Evolutionary conservation across 1,284 basidiomycete species (phyloP), one percentile per base, ranked within the genome.

Genomic region (Bjerkandera adusta): DNA sequence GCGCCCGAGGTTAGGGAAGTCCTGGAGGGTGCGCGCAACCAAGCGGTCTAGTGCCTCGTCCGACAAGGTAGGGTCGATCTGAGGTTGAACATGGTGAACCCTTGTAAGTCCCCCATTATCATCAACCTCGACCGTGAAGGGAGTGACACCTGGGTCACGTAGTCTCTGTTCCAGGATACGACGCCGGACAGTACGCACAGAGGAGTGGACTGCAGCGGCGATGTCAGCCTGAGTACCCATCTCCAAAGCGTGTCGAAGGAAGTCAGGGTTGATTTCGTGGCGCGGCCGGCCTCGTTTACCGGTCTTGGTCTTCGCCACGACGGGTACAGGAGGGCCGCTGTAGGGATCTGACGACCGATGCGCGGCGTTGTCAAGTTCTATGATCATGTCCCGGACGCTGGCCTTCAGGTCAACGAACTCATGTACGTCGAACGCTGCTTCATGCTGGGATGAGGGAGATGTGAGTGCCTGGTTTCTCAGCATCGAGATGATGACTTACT

Each of bases 121-220:
- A n/a, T n/a, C n/a, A n/a, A n/a, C n/a, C n/a, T n/a, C n/a, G n/a
- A n/a, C 27, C 18, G 18, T 27, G 21, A 34, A 63, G 0, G 68
- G 65, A 8, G 65, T 66, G 3, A 40, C 30, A 2, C 58, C 58
- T 15, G 68, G 66, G 18, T 56, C 46, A 6, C 54, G 56, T 5
- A 71, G 46, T 1, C 59, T 60, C 35, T 54, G 51, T 20, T 69
- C 64, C 5, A 70, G 48, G 5, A 62, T 63, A 5, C 64, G 53
- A 1, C 60, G 56, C 1, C 62, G 53, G 20, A 71, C 51, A 11
- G 66, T 65, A 4, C 63, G 53, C 1, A 62, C 33, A 25, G 27
- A 16, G 32, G 57, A 59, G 3, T 46, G 45, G 35, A 66, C 55
- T 7, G 60, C 42, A 0, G 40, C 25, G 0, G 50, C 60, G 20